Base-by-base conservation (phyloP, 805 yeast genomes). In the Yarrowia sp. region DNA sequence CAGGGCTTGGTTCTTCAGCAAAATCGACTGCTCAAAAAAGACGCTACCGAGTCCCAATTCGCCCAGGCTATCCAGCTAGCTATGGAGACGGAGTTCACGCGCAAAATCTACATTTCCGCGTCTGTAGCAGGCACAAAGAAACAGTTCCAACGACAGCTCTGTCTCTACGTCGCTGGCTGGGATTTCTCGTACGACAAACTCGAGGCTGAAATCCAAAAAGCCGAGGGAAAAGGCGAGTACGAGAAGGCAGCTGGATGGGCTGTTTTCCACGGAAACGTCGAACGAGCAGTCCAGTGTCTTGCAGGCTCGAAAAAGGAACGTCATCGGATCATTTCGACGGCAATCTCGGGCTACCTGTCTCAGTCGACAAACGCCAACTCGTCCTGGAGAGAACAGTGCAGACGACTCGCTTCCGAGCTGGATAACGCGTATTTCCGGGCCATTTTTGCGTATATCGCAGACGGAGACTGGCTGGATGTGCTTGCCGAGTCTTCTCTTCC, bases 181-280 rank as follows among this genome's bases (percentile, higher is more conserved):
- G 92, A 91, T 73, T 87, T 91, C 73, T 87, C 92, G 1, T 84
- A 85, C 16, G 80, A 85, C 35, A 97, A 91, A 75, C 83, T 92
- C 71, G 97, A 92, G 72, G 87, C 84, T 48, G 87, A 89, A 71
- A 83, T 90, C 48, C 78, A 79, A 26, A 81, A 82, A 49, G 81
- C 94, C 49, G 85, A 88, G 26, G 77, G 79, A 0, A 77, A 80
- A 15, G 92, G 90, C 0, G 84, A 85, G 70, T 85, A 84, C 71
- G 97, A 92, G 71, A 88, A 94, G 75, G 98, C 99, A 0, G 99
- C 98, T 0, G 98, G 97, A 0, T 91, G 97, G 97, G 98, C 98
- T 0, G 93, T 92, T 0, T 94, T 94, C 77, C 94, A 91, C 75
- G 97, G 97, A 8, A 91, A 92, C 76, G 90, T 94, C 2, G 83